phyloP scores from a whole-genome alignment of 768 basidiomycete genomes.

The Lepiota subincarnata region DNA sequence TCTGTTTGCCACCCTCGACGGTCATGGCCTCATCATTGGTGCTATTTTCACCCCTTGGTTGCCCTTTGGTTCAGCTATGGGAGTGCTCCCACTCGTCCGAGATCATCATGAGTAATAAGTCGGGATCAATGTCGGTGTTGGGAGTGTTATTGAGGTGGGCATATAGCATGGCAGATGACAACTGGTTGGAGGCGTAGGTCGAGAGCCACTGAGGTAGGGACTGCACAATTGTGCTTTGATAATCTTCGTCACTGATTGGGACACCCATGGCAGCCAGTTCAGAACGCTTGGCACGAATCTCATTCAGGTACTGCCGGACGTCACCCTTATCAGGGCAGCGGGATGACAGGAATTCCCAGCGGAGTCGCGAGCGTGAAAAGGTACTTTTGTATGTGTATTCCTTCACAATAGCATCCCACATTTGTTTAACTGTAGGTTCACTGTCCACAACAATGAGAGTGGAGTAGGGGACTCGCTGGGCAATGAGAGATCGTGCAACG shows the following conservation, averaged over 20 bases:
- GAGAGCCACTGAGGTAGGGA: conserved; percentile 26
- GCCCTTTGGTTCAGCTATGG: not conserved
- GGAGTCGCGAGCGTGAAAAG: conserved; percentile 26
- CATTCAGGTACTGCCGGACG: conserved; percentile 24
- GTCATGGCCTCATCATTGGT: conserved; percentile 19
- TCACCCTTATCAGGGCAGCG: conserved; percentile 25
- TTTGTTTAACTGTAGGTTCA: too few species aligned
- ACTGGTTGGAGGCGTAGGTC: conserved; percentile 22
- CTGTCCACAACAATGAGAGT: too few species aligned
- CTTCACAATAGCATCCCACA: too few species aligned
- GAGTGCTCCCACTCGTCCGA: conserved; percentile 24
- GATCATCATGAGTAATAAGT: conserved; percentile 21
- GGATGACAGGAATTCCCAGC: conserved; percentile 24
- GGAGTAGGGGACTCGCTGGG: too few species aligned
- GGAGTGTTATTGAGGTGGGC: conserved; percentile 1
- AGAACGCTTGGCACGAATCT: conserved; percentile 20
- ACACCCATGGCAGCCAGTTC: conserved; percentile 26
- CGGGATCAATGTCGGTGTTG: conserved; percentile 15
- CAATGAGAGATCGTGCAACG: too few species aligned
- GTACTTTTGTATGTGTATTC: conserved; percentile 30
- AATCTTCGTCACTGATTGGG: conserved; percentile 25
- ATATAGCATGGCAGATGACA: conserved; percentile 19
- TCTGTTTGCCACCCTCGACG: too few species aligned
- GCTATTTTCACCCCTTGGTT: conserved; percentile 17
- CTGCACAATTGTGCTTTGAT: conserved; percentile 26